A percentile compares a stretch with the other conserved stretches of the same genome.
phyloP scores from a whole-genome alignment of 345 rosid species.

The Erucastrum elatum region DNA sequence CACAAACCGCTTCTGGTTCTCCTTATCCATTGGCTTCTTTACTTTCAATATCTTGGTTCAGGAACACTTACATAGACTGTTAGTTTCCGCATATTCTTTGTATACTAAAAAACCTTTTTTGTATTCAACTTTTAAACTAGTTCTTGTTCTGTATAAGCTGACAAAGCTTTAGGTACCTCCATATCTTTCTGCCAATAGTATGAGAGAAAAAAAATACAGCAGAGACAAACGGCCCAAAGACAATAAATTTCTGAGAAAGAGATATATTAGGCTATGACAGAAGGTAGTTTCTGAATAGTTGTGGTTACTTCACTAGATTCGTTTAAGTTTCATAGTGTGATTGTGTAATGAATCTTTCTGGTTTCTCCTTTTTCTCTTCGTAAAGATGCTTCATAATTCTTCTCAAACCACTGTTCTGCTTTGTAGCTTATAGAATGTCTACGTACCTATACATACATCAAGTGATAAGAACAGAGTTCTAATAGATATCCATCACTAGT shows the following conservation, averaged over 20 bases:
- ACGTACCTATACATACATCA: no score
- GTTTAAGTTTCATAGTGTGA: background rate
- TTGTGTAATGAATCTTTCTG: background rate
- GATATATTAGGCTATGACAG: background rate
- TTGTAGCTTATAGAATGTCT: background rate
- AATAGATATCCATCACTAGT: no score
- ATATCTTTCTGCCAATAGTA: background rate
- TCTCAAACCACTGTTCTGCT: no score
- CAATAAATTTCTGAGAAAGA: background rate
- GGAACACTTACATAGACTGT: background rate
- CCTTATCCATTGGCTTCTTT: background rate
- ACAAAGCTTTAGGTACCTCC: background rate
- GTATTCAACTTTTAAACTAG: background rate
- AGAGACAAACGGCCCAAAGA: background rate
- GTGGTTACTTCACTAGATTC: background rate
- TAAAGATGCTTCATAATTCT: no score
- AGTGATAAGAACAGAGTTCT: no score
- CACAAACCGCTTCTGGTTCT: background rate
- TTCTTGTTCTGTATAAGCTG: background rate
- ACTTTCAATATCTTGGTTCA: background rate
- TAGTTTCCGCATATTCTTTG: background rate
- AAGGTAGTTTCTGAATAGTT: background rate
- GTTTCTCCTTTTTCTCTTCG: no score
- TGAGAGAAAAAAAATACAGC: background rate
- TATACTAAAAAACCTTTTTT: background rate